A percentile compares a stretch with the other conserved stretches of the same genome.
Conservation (phyloP, 345 rosid genomes). For the Gossypium bickii region DNA sequence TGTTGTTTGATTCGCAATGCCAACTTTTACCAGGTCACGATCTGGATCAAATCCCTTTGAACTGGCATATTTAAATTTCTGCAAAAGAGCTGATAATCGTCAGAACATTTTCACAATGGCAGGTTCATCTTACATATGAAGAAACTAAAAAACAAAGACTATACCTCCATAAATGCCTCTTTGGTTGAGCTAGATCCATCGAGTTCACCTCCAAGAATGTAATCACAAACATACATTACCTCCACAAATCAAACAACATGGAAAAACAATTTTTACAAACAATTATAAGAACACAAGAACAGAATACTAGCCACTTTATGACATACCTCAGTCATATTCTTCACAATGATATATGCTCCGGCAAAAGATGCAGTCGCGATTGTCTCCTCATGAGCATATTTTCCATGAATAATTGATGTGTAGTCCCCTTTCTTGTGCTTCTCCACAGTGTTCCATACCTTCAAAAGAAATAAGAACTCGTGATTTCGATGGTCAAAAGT, state of each 20-base stretch:
- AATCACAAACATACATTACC: conserved; percentile 91
- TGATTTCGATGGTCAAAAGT: neutral
- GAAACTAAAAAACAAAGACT: neutral
- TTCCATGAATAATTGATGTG: conserved; percentile 90
- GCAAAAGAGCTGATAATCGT: conserved; percentile 29
- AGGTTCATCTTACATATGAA: neutral
- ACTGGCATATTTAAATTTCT: conserved; percentile 81
- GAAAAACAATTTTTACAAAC: neutral
- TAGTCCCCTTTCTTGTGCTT: conserved; percentile 91
- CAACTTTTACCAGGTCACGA: conserved; percentile 65
- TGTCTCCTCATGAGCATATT: conserved; percentile 86
- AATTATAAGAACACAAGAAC: neutral
- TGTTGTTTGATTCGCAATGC: conserved; percentile 98
- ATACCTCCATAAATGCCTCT: conserved; percentile 84
- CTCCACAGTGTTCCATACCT: conserved; percentile 93
- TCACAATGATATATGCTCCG: conserved; percentile 63
- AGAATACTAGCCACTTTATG: neutral
- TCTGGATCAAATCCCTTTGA: conserved; percentile 92
- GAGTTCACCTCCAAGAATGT: conserved; percentile 78
- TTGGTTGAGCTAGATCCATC: conserved; percentile 89
- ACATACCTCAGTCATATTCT: conserved; percentile 78
- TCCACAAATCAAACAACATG: conserved; percentile 18
- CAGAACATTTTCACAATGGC: neutral
- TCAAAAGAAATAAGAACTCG: conserved; percentile 6
- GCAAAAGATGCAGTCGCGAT: conserved; percentile 95